These are phyloP conservation scores for Penicillium canariense DNA, from an alignment of 495 filamentous ascomycete genomes.

Conservation along the genomic window DNA sequence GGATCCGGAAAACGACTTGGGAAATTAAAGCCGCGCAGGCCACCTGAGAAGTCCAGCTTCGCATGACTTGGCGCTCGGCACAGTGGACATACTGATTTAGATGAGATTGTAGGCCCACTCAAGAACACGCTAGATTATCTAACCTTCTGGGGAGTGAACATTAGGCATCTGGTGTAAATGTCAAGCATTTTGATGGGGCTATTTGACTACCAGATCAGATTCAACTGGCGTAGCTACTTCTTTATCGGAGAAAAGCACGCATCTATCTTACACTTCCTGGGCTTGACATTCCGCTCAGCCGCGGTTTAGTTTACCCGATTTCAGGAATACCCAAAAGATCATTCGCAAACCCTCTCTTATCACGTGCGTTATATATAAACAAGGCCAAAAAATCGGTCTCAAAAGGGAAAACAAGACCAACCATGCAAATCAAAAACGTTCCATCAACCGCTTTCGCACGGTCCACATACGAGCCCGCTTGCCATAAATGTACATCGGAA, in stretches of 20 bases:
- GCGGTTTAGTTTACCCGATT: too few species aligned
- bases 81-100: background rate
- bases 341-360: background rate
- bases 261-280: too few species aligned
- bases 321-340: too few species aligned
- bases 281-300: too few species aligned
- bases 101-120: background rate
- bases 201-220: too few species aligned
- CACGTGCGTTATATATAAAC: background rate
- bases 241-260: too few species aligned
- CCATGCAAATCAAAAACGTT: constrained; percentile 60
- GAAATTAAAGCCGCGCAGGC: background rate
- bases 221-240: too few species aligned
- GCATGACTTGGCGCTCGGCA: background rate
- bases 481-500: constrained; percentile 95
- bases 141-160: too few species aligned
- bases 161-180: too few species aligned
- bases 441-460: constrained; percentile 82
- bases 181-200: too few species aligned
- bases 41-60: background rate
- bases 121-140: too few species aligned
- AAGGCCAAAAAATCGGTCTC: background rate
- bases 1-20: background rate
- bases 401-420: background rate
- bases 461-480: constrained; percentile 98